Evolutionary conservation across 495 filamentous ascomycete genomes (phyloP).

Genomic region (Friedmanniomyces simplex): DNA sequence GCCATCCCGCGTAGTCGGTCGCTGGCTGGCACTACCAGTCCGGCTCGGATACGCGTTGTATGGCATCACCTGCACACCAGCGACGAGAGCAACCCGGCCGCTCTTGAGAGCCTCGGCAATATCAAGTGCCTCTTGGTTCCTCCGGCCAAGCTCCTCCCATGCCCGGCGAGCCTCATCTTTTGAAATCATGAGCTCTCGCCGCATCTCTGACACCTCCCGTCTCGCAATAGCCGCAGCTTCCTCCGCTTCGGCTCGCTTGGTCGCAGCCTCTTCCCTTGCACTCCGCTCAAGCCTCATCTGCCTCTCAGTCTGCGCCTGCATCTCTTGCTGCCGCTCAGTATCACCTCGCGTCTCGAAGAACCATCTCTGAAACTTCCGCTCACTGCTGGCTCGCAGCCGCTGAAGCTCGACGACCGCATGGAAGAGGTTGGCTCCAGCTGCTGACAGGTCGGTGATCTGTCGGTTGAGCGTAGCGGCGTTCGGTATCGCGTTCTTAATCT

Average conservation of each 20-base stretch:
- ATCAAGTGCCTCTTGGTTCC: constrained; percentile 93
- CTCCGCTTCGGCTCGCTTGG: constrained; percentile 41
- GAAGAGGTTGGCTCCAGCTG: constrained; percentile 92
- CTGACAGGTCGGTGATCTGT: constrained; percentile 90
- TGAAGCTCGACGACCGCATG: constrained; percentile 96
- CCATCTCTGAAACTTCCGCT: constrained; percentile 97
- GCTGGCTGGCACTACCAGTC: constrained; percentile 40
- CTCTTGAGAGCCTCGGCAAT: constrained; percentile 72
- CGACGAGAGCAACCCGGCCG: constrained; percentile 80
- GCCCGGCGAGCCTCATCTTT: constrained; percentile 93
- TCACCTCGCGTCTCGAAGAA: constrained; percentile 90
- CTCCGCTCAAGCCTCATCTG: constrained; percentile 63
- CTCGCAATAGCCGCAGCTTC: constrained; percentile 9
- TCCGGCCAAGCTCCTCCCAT: constrained; percentile 91
- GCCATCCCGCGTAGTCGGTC: constrained; percentile 29
- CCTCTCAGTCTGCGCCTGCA: constrained; percentile 68
- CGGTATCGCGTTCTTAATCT: constrained; percentile 62
- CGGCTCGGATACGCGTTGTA: constrained; percentile 63
- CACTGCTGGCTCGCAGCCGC: constrained; percentile 86
- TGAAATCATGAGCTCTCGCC: constrained; percentile 81
- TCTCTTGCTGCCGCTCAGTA: constrained; percentile 73
- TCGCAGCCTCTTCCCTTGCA: constrained; percentile 51
- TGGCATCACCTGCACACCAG: constrained; percentile 92
- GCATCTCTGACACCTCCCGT: constrained; percentile 67
- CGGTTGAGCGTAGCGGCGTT: constrained; percentile 78